Conservation (phyloP, 2,329 filamentous ascomycete species). For the Orbilia blumenaviensis region DNA sequence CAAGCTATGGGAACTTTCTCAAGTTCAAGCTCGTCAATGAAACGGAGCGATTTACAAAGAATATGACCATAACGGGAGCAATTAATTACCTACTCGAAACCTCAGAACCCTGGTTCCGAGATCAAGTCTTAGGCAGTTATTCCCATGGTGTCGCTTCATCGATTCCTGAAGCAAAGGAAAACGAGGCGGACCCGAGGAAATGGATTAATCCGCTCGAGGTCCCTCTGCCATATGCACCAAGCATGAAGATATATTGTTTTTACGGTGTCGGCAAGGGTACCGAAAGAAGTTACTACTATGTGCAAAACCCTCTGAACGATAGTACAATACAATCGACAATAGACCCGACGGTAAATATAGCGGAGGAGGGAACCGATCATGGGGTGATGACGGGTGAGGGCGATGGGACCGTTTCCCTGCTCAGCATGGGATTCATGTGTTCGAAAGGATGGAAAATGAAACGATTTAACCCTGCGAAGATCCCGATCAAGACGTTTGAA, state of each 20-base stretch:
- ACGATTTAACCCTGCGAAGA: slow-evolving; percentile 87
- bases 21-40: slow-evolving; percentile 79
- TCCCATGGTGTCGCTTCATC: slow-evolving; percentile 81
- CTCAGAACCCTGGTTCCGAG: slow-evolving; percentile 84
- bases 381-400: slow-evolving; percentile 96
- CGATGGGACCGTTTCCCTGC: slow-evolving; percentile 92
- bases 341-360: slow-evolving; percentile 65
- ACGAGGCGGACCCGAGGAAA: slow-evolving; percentile 78
- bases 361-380: slow-evolving; percentile 69
- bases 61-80: slow-evolving; percentile 82
- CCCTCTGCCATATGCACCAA: slow-evolving; percentile 83
- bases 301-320: slow-evolving; percentile 32
- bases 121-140: slow-evolving; percentile 77
- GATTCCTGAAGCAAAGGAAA: slow-evolving; percentile 62
- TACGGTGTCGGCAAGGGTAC: slow-evolving; percentile 89
- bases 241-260: slow-evolving; percentile 95
- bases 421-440: slow-evolving; percentile 96
- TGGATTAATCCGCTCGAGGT: slow-evolving; percentile 97
- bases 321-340: slow-evolving; percentile 62
- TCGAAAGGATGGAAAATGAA: slow-evolving; percentile 92
- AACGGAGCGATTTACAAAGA: slow-evolving; percentile 69
- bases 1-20: slow-evolving; percentile 81
- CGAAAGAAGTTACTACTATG: slow-evolving; percentile 92
- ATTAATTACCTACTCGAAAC: slow-evolving; percentile 80
- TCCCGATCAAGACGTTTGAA: slow-evolving; percentile 84